These are phyloP conservation scores for Eremothecium sinecaudum DNA, from an alignment of 1,139 yeast genomes.

Conservation along the genomic window DNA sequence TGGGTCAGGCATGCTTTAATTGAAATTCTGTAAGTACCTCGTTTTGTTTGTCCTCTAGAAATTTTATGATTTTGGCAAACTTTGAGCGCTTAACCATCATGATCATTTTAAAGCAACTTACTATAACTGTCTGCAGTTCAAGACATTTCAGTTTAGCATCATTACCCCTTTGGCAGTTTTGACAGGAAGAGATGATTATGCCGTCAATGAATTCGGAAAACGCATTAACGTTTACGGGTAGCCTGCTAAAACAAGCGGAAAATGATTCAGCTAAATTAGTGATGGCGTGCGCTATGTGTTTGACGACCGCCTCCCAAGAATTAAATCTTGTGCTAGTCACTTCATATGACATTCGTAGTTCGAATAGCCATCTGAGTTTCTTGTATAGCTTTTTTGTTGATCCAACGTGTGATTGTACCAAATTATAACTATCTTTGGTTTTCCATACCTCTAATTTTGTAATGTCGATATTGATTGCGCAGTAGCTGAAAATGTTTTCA, in stretches of 20 bases:
- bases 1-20: constrained; percentile 14
- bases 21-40: not conserved
- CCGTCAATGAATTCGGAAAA: constrained; percentile 6
- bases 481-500: constrained; percentile 15
- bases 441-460: constrained; percentile 21
- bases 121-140: not conserved
- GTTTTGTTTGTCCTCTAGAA: not conserved
- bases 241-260: constrained; percentile 8
- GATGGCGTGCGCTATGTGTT: constrained; percentile 16
- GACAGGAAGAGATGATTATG: not conserved
- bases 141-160: not conserved
- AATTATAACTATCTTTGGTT: constrained; percentile 13
- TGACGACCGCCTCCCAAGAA: constrained; percentile 12
- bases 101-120: not conserved
- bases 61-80: constrained; percentile 1
- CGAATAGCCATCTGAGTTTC: constrained; percentile 11
- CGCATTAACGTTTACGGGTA: constrained; percentile 2
- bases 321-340: constrained; percentile 17
- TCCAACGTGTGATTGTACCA: constrained; percentile 8
- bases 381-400: constrained; percentile 9
- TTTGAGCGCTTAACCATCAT: constrained; percentile 1
- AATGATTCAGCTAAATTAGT: constrained; percentile 16
- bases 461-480: constrained; percentile 21
- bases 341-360: constrained; percentile 24
- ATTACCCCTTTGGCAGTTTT: not conserved